These are phyloP conservation scores for Auriscalpium orientale DNA, from an alignment of 768 basidiomycete genomes.

Conservation along the genomic window DNA sequence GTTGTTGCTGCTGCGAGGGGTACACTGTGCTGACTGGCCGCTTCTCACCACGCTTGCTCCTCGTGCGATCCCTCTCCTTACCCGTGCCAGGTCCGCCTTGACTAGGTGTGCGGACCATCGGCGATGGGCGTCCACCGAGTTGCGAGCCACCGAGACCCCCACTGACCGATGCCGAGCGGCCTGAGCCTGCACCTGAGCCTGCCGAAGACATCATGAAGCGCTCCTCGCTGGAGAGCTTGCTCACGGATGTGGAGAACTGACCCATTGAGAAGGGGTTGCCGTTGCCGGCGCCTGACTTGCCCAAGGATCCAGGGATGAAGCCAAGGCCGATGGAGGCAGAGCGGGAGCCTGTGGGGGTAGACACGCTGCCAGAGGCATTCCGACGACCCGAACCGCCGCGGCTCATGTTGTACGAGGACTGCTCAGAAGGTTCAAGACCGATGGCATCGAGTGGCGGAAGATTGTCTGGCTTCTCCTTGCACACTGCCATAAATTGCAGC, in stretches of 20 bases:
- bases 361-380: constrained; percentile 38
- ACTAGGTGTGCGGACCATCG: constrained; percentile 58
- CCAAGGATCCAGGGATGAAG: constrained; percentile 24
- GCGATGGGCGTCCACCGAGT: constrained; percentile 43
- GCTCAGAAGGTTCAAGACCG: constrained; percentile 76
- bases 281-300: constrained; percentile 24
- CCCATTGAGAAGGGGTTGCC: constrained; percentile 49
- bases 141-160: constrained; percentile 39
- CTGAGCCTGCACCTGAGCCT: constrained; percentile 2
- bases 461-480: constrained; percentile 90
- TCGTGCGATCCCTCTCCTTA: constrained; percentile 49
- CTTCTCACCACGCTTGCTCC: constrained; percentile 81
- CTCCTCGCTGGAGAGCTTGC: constrained; percentile 64
- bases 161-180: constrained; percentile 51
- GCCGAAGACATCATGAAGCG: constrained; percentile 43
- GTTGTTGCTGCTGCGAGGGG: constrained; percentile 19
- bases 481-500: constrained; percentile 90
- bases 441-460: constrained; percentile 87
- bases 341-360: constrained; percentile 31
- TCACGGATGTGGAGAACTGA: constrained; percentile 46
- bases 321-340: constrained; percentile 46
- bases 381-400: constrained; percentile 64
- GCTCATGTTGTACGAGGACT: constrained; percentile 39
- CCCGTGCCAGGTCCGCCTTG: constrained; percentile 36
- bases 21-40: constrained; percentile 51